Evolutionary conservation across 352 stramenopile species (phyloP), one percentile per base, ranked within the genome.

Genomic region (Globisporangium cylindrosporum): DNA sequence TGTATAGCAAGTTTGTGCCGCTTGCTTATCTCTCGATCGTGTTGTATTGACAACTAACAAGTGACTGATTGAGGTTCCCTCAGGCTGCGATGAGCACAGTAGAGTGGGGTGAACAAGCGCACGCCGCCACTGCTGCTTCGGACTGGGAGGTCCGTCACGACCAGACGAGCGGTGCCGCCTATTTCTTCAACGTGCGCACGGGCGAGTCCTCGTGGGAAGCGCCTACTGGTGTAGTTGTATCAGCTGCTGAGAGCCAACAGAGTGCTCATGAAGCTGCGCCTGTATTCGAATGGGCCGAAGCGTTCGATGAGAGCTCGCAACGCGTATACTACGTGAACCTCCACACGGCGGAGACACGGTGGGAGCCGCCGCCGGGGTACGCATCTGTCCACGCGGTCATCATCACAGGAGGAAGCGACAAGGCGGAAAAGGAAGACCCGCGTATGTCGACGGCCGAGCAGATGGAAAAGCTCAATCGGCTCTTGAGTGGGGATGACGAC

Each of bases 381-480:
- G 8, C 20, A 27, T 49, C 59, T 34, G 32, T 4, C 20, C 66
- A 29, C 20, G n/a, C 8, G 14, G 27, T 56, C 34, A 14, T 10
- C 12, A 46, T 46, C 38, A 15, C 57, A 8, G 25, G 20, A 15
- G 62, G 34, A 5, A 2, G 9, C 10, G 5, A 15, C 18, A 34
- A 22, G 25, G 15, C 9, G 1, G 58, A 57, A 15, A 46, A 34
- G 10, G 54, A 48, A 1, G 41, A 10, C 8, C 12, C 43, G 43
- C 78, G 79, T 25, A 73, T 79, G 8, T 86, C 78, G 2, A 91
- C 82, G 49, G 79, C 83, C 0, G 83, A 91, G 59, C 75, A 90
- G 74, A 89, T 91, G 78, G 68, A 76, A 12, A 69, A 84, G 25
- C 67, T 91, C 1, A 89, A 89, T 65, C 76, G 69, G 18, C 46